Conservation (phyloP, 1,284 basidiomycete genomes). For the Erythrobasidium hasegawianum region DNA sequence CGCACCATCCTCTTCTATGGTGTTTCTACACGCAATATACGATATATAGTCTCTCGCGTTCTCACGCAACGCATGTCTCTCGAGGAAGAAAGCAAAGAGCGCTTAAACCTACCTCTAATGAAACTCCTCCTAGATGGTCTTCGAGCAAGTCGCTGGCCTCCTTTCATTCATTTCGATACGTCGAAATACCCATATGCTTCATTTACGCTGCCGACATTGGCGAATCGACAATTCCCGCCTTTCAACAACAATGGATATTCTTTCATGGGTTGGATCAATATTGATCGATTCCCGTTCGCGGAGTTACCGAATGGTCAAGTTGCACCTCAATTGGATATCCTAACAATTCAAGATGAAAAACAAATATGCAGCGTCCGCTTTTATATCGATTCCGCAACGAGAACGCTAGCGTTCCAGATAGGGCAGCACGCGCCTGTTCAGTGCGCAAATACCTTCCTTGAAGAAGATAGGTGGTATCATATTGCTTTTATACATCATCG, state of each 20-base stretch:
- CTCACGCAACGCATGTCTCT: no score
- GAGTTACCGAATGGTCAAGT: no score
- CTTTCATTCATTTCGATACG: slow-evolving; percentile 30
- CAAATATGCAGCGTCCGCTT: slow-evolving; percentile 8
- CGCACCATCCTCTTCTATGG: no score
- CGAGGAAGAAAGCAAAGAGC: no score
- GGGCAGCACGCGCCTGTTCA: slow-evolving; percentile 16
- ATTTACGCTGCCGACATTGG: slow-evolving; percentile 21
- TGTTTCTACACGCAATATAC: no score
- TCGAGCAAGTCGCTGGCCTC: slow-evolving; percentile 12
- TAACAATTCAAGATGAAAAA: slow-evolving; percentile 16
- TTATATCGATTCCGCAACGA: slow-evolving; percentile 23
- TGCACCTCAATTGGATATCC: no score
- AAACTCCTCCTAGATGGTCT: slow-evolving; percentile 9
- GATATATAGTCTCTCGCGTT: no score
- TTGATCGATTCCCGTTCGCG: slow-evolving; percentile 2
- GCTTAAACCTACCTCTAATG: background rate
- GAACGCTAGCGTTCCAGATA: slow-evolving; percentile 10
- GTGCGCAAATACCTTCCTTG: slow-evolving; percentile 9
- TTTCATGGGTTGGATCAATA: slow-evolving; percentile 33
- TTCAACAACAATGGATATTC: slow-evolving; percentile 31
- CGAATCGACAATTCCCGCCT: slow-evolving; percentile 17
- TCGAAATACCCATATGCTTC: background rate
- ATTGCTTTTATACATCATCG: slow-evolving; percentile 35
- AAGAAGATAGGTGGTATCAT: slow-evolving; percentile 18